Conservation (phyloP, 768 basidiomycete species). For the Trametes coccinea region DNA sequence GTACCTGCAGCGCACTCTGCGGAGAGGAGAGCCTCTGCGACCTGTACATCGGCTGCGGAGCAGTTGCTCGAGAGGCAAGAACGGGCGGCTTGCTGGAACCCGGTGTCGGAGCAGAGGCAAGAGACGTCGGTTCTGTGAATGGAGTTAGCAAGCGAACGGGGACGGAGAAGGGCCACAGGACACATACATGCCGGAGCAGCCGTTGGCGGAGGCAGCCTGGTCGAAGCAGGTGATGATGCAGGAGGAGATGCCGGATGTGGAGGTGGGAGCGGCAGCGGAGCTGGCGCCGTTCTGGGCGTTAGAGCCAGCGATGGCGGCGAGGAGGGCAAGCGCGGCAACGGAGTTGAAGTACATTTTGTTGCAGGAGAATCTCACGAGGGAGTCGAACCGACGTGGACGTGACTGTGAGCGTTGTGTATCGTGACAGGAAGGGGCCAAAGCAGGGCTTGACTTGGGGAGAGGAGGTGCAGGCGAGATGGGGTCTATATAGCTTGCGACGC, state of each 20-base stretch:
- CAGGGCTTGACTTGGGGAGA: neutral
- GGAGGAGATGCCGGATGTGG: conserved; percentile 6
- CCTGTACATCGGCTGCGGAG: too few relatives aligned
- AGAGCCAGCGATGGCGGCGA: conserved; percentile 8
- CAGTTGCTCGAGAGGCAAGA: too few relatives aligned
- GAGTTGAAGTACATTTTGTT: conserved; percentile 8
- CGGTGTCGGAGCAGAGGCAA: conserved; percentile 41
- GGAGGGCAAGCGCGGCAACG: conserved; percentile 6
- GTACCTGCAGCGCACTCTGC: conserved; percentile 36
- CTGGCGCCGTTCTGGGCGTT: conserved; percentile 17
- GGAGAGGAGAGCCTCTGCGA: conserved; percentile 28
- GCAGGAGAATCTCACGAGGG: neutral
- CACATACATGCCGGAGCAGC: conserved; percentile 22
- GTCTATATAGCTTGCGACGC: too few relatives aligned
- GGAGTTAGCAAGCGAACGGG: too few relatives aligned
- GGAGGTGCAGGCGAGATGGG: neutral
- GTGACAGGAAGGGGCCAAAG: neutral
- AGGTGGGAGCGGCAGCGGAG: conserved; percentile 3
- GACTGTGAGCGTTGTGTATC: neutral
- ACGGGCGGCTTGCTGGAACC: too few relatives aligned
- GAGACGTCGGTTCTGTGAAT: conserved; percentile 36
- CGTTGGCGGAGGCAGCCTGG: conserved; percentile 12
- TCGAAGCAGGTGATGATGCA: conserved; percentile 24
- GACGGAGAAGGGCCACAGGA: neutral
- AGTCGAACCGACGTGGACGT: neutral